Base-by-base conservation (phyloP, 2,329 filamentous ascomycete genomes). In the Fusarium stilboides region DNA sequence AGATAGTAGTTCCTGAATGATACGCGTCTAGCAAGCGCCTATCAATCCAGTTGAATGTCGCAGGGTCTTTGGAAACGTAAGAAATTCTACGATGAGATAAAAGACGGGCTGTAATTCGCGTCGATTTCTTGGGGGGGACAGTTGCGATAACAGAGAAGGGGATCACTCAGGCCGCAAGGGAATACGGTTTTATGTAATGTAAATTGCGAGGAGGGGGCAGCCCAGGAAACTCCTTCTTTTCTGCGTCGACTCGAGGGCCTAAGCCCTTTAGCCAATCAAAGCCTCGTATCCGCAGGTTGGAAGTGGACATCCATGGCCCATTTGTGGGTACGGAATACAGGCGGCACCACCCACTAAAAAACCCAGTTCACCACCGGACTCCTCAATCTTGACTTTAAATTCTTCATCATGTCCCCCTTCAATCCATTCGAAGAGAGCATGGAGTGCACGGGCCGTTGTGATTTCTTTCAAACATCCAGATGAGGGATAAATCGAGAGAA, bases 171-270 rank as follows among this genome's bases (percentile, higher is more conserved):
- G 77, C 70, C 62, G 61, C 61, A 65, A 65, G 62, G 62, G 62
- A 65, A 65, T 65, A 65, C 62, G 62, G 62, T 79, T 80, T 80
- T 80, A 80, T 79, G 78, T 80, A 80, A 79, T 79, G 76, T 76
- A 73, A 79, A 78, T 76, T 77, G 74, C 59, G 59, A 74, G 43
- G 72, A 74, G 73, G 72, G 72, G 70, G 72, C 72, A 58, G 68
- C 68, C 69, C 72, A 69, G 56, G 62, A 57, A 60, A 47, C 56
- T 65, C 63, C 61, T 71, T 71, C 57, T 71, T 71, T 70, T 65
- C 61, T 71, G 56, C 47, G 62, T 55, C 50, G 40, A 47, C 54
- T 62, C 37, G 57, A 71, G 68, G 68, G 64, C 68, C 56, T 51
- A 44, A 51, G n/a, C 49, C 68, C 60, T 65, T 50, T 31, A 14